Evolutionary conservation across 306 rosid species (phyloP).

Genomic region (Malus sieversii): DNA sequence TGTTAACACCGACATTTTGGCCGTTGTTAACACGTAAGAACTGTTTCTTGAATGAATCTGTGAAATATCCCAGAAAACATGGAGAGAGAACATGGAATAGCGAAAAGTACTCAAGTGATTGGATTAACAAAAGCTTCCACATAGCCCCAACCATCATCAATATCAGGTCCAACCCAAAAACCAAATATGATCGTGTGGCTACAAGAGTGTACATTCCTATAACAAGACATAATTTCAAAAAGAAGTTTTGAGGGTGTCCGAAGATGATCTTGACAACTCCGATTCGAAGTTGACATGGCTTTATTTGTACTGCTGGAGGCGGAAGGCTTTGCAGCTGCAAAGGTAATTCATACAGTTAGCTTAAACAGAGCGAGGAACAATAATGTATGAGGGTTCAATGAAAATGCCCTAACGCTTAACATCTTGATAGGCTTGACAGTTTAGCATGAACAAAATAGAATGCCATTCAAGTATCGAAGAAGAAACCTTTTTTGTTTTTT

Average conservation of each 20-base stretch:
- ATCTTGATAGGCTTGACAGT: not conserved
- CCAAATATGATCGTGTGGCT: constrained; percentile 49
- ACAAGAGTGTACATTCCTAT: constrained; percentile 32
- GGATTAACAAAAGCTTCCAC: constrained; percentile 64
- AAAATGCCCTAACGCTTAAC: not conserved
- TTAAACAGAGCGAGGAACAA: not conserved
- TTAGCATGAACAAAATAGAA: not conserved
- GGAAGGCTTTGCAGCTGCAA: constrained; percentile 55
- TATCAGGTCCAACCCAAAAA: constrained; percentile 93
- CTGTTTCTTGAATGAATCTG: not conserved
- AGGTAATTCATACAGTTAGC: constrained; percentile 23
- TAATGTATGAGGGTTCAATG: not conserved
- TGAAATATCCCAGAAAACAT: not conserved
- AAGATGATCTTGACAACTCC: constrained; percentile 18
- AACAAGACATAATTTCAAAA: constrained; percentile 21
- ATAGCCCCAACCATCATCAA: constrained; percentile 88
- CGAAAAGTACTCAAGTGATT: constrained; percentile 21
- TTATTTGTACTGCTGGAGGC: constrained; percentile 24
- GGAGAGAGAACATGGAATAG: not conserved
- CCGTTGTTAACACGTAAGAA: not conserved
- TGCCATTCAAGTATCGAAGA: not conserved
- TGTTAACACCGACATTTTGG: not conserved
- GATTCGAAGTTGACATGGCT: constrained; percentile 18
- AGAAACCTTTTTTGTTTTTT: not conserved
- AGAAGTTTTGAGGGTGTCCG: constrained; percentile 22